These are phyloP conservation scores for Ophiostoma tasmaniense DNA, from an alignment of 2,329 filamentous ascomycete genomes.

Conservation along the genomic window DNA sequence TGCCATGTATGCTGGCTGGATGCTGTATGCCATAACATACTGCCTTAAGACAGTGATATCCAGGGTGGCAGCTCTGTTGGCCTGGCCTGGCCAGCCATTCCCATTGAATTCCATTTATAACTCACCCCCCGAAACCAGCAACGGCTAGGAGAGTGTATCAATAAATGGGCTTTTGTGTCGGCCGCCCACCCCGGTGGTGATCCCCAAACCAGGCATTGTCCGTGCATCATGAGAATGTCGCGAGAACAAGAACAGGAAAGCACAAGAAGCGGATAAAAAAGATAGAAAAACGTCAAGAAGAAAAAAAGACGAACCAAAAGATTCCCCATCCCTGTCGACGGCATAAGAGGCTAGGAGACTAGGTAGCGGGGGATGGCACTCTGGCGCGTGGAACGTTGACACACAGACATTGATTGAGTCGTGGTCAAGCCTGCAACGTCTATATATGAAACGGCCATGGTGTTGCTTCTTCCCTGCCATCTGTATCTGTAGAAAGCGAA, in stretches of 20 bases:
- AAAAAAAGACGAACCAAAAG: no score
- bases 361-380: slow-evolving; percentile 10
- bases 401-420: slow-evolving; percentile 16
- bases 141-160: background rate
- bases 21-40: background rate
- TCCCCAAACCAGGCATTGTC: slow-evolving; percentile 6
- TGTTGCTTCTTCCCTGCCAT: slow-evolving; percentile 7
- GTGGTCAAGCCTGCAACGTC: slow-evolving; percentile 12
- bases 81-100: background rate
- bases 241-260: background rate
- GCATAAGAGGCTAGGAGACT: background rate
- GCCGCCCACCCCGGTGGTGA: slow-evolving; percentile 10
- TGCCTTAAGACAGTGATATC: background rate
- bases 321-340: background rate
- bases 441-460: slow-evolving; percentile 17
- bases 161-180: slow-evolving; percentile 13
- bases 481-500: background rate
- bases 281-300: background rate
- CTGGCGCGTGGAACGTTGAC: slow-evolving; percentile 14
- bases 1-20: background rate
- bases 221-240: slow-evolving; percentile 7
- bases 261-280: background rate
- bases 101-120: slow-evolving; percentile 1
- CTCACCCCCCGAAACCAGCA: slow-evolving; percentile 8
- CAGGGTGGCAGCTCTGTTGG: slow-evolving; percentile 6